Evolutionary conservation across 768 basidiomycete genomes (phyloP), one percentile per base, ranked within the genome.

Genomic region (Cystobasidium tubakii): DNA sequence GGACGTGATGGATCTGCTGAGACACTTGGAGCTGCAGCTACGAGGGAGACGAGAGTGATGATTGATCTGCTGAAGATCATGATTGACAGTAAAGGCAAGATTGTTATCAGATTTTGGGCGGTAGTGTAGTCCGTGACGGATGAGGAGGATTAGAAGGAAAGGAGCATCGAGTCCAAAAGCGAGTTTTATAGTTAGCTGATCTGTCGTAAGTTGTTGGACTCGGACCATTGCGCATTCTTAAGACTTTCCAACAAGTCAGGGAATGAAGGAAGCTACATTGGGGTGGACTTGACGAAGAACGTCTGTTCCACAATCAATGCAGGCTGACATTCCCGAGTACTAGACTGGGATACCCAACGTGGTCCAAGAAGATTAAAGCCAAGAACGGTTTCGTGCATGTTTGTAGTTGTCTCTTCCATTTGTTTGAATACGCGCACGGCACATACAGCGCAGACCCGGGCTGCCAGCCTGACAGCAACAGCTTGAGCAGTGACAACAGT

Each of bases 1-100:
- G 50, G 69, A 31, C 69, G 69, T 31, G 69, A 27, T n/a, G 69
- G 69, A 7, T n/a, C 69, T 9, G 25, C 69, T 15, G 23, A 23
- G 10, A 53, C 66, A 25, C 36, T 53, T 31, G 46, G 29, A 19
- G 31, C 39, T 15, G 55, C 10, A 43, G 33, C 55, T 23, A 71
- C 46, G 10, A 39, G 29, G 39, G 53, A 46, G 10, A 71, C 12
- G 55, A 34, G 6, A 62, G 55, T 54, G 69, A 71, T 29, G 54
- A 60, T 31, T 34, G 55, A 34, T 23, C n/a, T 71, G 9, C 9
- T 36, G 55, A 55, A 36, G 69, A 55, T 10, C 29, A 60, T 57
- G 25, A 12, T 34, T 54, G 50, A 54, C 1, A 4, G 9, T 43
- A 53, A 39, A 36, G 34, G 10, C 36, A 23, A n/a, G n/a, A 19